Conservation (phyloP, 805 yeast genomes). For the Spathaspora arborariae region DNA sequence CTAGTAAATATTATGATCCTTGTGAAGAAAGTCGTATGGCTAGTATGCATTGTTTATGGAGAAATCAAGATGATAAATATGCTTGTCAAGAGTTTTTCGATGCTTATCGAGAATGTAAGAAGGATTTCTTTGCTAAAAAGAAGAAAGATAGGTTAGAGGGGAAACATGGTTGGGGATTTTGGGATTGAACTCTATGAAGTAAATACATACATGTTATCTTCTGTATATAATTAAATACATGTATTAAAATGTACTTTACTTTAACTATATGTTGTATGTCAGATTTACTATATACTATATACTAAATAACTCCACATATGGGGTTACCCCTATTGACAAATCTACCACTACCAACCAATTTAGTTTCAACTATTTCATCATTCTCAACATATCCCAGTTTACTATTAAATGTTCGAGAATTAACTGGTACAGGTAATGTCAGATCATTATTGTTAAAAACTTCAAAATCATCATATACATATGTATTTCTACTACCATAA, state of each 20-base stretch:
- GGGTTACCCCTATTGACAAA: constrained; percentile 5
- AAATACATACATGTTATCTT: too few species aligned
- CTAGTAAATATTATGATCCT: constrained; percentile 87
- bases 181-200: constrained; percentile 1
- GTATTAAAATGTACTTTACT: too few species aligned
- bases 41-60: constrained; percentile 78
- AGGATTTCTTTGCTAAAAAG: constrained; percentile 41
- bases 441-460: constrained; percentile 6
- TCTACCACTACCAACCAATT: constrained; percentile 5
- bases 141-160: constrained; percentile 35
- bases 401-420: constrained; percentile 6
- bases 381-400: constrained; percentile 1
- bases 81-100: constrained; percentile 78
- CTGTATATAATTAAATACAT: constrained; percentile 3
- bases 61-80: constrained; percentile 63
- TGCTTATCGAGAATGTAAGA: constrained; percentile 90
- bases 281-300: too few species aligned
- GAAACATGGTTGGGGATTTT: constrained; percentile 40
- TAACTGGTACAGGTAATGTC: neutral
- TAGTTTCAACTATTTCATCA: constrained; percentile 3
- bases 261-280: too few species aligned
- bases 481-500: constrained; percentile 4
- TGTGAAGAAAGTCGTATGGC: constrained; percentile 87
- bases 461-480: constrained; percentile 11
- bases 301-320: constrained; percentile 7